Percentiles rank a stretch among this genome's conserved stretches.
Evolutionary conservation across 176 grass and related monocot species (phyloP).

Genomic region (Rhynchospora tenuis): DNA sequence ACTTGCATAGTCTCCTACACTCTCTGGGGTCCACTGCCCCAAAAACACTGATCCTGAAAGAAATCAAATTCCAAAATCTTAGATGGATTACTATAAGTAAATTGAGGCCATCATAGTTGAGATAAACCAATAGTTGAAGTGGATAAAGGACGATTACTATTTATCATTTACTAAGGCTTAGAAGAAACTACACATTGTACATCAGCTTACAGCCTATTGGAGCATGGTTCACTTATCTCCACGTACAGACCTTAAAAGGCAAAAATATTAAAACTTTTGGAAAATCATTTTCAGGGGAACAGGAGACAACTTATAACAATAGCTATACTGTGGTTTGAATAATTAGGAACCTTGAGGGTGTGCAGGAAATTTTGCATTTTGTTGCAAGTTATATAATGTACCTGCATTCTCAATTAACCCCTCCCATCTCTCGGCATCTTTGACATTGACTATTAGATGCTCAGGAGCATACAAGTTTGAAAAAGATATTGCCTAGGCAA

Average conservation of each 20-base stretch:
- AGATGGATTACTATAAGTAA: neutral
- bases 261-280: neutral
- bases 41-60: slow-evolving; percentile 82
- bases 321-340: neutral
- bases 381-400: slow-evolving; percentile 16
- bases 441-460: slow-evolving; percentile 90
- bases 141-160: neutral
- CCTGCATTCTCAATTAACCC: slow-evolving; percentile 82
- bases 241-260: neutral
- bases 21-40: slow-evolving; percentile 86
- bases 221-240: neutral
- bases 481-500: slow-evolving; percentile 63
- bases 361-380: neutral
- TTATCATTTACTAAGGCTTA: neutral
- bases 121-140: neutral
- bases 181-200: neutral
- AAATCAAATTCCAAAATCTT: neutral
- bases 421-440: slow-evolving; percentile 84
- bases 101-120: neutral
- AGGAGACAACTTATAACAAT: neutral
- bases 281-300: neutral
- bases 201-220: neutral
- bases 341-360: neutral
- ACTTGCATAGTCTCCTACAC: slow-evolving; percentile 81
- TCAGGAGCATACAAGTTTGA: slow-evolving; percentile 97